A percentile compares a stretch with the other conserved stretches of the same genome.
Evolutionary conservation across 495 filamentous ascomycete species (phyloP).

Genomic region (Aspergillus wentii): DNA sequence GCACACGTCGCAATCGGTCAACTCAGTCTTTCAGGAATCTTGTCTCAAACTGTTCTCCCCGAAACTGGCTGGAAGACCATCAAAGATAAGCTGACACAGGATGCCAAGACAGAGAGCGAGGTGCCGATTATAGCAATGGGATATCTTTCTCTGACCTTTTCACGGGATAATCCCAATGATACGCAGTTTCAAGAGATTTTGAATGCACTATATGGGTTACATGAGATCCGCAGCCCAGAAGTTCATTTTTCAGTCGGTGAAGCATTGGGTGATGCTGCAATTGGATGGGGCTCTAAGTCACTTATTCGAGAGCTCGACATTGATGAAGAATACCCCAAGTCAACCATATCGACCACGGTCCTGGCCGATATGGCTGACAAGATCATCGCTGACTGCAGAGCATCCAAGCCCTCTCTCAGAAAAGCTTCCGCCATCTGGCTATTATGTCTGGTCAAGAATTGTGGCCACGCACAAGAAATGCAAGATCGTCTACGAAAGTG

Average conservation of each 20-base stretch:
- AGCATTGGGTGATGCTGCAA: conserved; percentile 69
- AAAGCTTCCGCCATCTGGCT: conserved; percentile 93
- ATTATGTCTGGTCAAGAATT: conserved; percentile 87
- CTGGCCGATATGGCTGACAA: conserved; percentile 58
- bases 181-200: conserved; percentile 41
- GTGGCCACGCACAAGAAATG: conserved; percentile 67
- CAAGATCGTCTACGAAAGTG: conserved; percentile 69
- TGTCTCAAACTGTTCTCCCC: conserved; percentile 37
- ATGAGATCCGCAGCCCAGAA: conserved; percentile 79
- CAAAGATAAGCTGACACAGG: conserved; percentile 52
- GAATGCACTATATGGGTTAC: conserved; percentile 62
- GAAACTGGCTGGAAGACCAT: conserved; percentile 37
- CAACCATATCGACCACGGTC: conserved; percentile 38
- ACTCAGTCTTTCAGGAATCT: conserved; percentile 62
- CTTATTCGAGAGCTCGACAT: conserved; percentile 57
- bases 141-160: conserved; percentile 51
- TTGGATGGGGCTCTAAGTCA: conserved; percentile 71
- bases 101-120: conserved; percentile 77
- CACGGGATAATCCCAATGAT: conserved; percentile 25
- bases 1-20: conserved; percentile 67
- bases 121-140: conserved; percentile 75
- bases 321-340: conserved; percentile 40
- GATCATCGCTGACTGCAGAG: conserved; percentile 66
- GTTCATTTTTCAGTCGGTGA: conserved; percentile 86
- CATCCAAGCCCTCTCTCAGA: conserved; percentile 78